phyloP scores from a whole-genome alignment of 345 rosid genomes.

The Rhodamnia argentea region DNA sequence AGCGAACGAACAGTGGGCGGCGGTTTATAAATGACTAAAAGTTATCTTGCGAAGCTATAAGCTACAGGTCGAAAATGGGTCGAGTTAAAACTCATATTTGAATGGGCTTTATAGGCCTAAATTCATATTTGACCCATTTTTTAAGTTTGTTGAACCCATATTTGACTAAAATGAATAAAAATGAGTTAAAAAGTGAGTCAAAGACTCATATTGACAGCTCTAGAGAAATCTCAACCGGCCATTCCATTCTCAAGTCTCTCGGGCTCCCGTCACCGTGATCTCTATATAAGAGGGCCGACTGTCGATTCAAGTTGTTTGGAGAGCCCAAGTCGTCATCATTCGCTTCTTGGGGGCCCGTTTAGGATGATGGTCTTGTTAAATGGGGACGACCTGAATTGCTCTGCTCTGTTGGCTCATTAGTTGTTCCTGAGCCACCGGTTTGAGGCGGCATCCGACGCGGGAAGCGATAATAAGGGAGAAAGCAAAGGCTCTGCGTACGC shows the following conservation, averaged over 20 bases:
- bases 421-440: not conserved
- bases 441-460: too few relatives aligned
- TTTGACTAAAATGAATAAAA: too few relatives aligned
- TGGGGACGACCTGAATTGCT: not conserved
- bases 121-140: too few relatives aligned
- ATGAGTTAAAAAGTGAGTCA: too few relatives aligned
- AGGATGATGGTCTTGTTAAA: not conserved
- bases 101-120: too few relatives aligned
- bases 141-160: too few relatives aligned
- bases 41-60: rapidly evolving
- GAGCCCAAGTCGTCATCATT: not conserved
- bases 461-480: not conserved
- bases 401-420: not conserved
- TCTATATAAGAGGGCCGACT: not conserved
- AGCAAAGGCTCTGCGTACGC: not conserved
- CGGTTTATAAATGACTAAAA: too few relatives aligned
- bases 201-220: too few relatives aligned
- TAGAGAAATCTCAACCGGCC: not conserved
- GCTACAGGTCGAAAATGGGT: too few relatives aligned
- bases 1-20: too few relatives aligned
- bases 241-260: not conserved
- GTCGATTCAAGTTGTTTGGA: not conserved
- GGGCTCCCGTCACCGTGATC: not conserved
- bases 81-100: too few relatives aligned
- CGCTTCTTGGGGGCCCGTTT: not conserved